Percentiles rank a stretch among this genome's conserved stretches.
Evolutionary conservation across 805 yeast species (phyloP).

Genomic region (Clavispora vitiphila): DNA sequence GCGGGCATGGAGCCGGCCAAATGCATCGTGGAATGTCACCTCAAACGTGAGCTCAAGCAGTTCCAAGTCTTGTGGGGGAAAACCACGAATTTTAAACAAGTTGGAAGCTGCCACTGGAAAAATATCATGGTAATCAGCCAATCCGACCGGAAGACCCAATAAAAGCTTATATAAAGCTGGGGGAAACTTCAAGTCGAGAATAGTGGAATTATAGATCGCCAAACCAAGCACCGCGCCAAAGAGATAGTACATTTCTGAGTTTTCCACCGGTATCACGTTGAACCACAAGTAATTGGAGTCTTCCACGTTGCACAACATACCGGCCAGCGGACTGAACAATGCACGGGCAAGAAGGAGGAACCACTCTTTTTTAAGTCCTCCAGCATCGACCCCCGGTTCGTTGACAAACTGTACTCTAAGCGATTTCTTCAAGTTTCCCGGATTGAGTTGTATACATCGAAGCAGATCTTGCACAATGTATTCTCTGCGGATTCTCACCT

Average conservation of each 20-base stretch:
- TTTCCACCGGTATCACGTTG: constrained; percentile 40
- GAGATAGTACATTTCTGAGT: constrained; percentile 56
- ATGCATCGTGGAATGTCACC: constrained; percentile 48
- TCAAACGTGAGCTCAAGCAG: constrained; percentile 57
- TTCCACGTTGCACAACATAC: constrained; percentile 60
- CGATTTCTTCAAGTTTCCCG: constrained; percentile 63
- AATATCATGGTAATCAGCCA: constrained; percentile 63
- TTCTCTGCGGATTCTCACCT: constrained; percentile 62
- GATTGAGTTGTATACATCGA: constrained; percentile 50
- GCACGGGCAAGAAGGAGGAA: constrained; percentile 68
- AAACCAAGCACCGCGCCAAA: constrained; percentile 86
- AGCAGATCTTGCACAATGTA: constrained; percentile 73
- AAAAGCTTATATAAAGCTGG: constrained; percentile 70
- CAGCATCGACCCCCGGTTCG: constrained; percentile 94
- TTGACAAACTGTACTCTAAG: constrained; percentile 73
- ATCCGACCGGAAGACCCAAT: constrained; percentile 46
- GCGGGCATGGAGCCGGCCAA: constrained; percentile 38
- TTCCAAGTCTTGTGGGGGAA: constrained; percentile 25
- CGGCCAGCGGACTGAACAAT: constrained; percentile 62
- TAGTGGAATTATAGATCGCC: constrained; percentile 87
- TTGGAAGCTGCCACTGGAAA: constrained; percentile 58
- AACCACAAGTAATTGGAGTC: constrained; percentile 80
- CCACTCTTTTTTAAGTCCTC: constrained; percentile 95
- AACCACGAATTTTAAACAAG: constrained; percentile 25
- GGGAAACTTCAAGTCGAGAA: constrained; percentile 77